Evolutionary conservation across 2,329 filamentous ascomycete species (phyloP).

Genomic region (Didymella pinodella): DNA sequence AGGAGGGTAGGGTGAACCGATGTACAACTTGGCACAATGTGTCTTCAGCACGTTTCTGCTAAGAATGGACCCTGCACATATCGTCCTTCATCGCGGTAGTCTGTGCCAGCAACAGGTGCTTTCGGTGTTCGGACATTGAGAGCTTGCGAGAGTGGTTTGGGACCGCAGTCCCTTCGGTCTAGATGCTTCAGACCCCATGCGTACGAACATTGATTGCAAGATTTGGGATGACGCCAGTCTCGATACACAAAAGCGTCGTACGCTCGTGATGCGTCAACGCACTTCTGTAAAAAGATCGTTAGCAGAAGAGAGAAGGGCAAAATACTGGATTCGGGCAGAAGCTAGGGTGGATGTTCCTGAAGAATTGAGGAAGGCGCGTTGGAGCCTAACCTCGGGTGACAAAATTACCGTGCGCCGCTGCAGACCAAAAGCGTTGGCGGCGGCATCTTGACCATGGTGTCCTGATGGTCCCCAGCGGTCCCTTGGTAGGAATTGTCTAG

Average conservation of each 20-base stretch:
- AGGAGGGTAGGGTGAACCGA: conserved; percentile 2
- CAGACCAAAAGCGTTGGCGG: not conserved
- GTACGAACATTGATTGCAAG: not conserved
- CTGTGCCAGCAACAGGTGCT: conserved; percentile 1
- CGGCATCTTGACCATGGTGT: not conserved
- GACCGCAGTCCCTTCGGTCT: conserved; percentile 3
- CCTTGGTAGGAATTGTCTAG: not conserved
- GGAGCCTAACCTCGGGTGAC: conserved; percentile 11
- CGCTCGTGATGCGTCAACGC: conserved; percentile 1
- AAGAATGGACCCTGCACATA: conserved; percentile 11
- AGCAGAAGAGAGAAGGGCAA: conserved; percentile 5
- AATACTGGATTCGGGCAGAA: conserved; percentile 1
- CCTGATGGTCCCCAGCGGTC: not conserved
- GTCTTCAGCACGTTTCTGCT: conserved; percentile 9
- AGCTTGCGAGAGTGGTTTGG: conserved; percentile 4
- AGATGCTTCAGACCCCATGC: conserved; percentile 11
- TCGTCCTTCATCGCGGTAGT: not conserved
- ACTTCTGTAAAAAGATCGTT: conserved; percentile 6
- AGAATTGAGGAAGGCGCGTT: conserved; percentile 16
- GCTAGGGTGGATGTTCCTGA: conserved; percentile 7
- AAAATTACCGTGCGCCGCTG: conserved; percentile 14
- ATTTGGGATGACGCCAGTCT: conserved; percentile 10
- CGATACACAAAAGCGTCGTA: conserved; percentile 4
- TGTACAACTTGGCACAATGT: conserved; percentile 1
- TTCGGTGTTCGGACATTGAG: conserved; percentile 4